Evolutionary conservation across 768 basidiomycete species (phyloP), one percentile per base, ranked within the genome.

Genomic region (Leccinum incarnatum): DNA sequence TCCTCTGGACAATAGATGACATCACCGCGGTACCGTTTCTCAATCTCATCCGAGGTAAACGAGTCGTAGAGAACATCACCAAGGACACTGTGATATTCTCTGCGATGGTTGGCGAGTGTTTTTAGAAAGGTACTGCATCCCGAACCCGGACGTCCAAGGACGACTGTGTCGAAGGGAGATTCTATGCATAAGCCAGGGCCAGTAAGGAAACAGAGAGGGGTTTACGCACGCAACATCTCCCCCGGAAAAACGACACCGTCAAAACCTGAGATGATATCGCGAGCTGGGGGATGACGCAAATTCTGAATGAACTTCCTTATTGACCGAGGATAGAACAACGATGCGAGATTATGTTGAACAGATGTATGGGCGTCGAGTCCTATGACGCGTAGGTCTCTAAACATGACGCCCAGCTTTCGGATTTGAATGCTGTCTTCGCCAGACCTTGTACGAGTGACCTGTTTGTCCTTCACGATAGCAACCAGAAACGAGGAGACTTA

Each of bases 81-180:
- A 6, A 78, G 67, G 56, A 85, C 78, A 17, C 62, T 64, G 40
- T 76, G 60, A 62, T 73, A 83, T 5, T 74, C 76, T 14, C 67
- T 67, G 10, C 78, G 75, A 54, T 78, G 73, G 64, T 81, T 81
- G 2, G 81, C 74, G 54, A 83, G 70, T 1, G 78, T 79, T 67
- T 84, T 85, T 51, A 85, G 71, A 57, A 85, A 73, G 0, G 82
- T 77, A 21, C 71, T 74, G 58, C 79, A 80, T 17, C 79, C 79
- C 5, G 91, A 85, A 11, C 89, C 89, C 80, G 40, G 93, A 27
- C 91, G 82, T 21, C 92, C 93, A 36, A 94, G 80, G 12, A 94
- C 93, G 15, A 95, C 89, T 89, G 65, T 7, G 54, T 8, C 10
- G 2, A 7, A n/a, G 12, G 27, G 49, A 23, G 4, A 11, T 46